Evolutionary conservation across 1,139 yeast species (phyloP).

Genomic region (Debaryomycetaceae sp.): DNA sequence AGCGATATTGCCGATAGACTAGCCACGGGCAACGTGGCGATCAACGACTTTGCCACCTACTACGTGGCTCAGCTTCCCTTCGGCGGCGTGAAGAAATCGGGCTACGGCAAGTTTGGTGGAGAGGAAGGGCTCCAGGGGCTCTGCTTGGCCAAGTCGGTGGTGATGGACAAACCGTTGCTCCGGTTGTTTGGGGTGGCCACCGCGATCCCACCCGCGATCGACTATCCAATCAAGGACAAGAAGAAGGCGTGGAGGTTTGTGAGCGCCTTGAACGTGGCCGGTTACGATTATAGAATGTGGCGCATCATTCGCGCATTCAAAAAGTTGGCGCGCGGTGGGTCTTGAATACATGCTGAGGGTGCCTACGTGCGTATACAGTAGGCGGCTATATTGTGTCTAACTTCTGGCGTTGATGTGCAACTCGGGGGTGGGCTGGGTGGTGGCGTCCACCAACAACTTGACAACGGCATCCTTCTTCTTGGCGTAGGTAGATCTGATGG

Average conservation of each 20-base stretch:
- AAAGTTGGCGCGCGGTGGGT: constrained; percentile 36
- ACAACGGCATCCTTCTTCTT: constrained; percentile 66
- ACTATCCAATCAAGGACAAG: constrained; percentile 82
- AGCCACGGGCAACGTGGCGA: constrained; percentile 87
- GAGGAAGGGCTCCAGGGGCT: constrained; percentile 91
- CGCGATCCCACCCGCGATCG: constrained; percentile 79
- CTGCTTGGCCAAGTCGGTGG: constrained; percentile 80
- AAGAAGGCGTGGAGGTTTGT: constrained; percentile 87
- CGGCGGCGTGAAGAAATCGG: constrained; percentile 90
- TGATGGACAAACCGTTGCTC: constrained; percentile 76
- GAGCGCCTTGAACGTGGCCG: constrained; percentile 75
- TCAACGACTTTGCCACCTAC: constrained; percentile 94
- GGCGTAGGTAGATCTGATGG: constrained; percentile 59
- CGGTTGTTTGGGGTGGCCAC: constrained; percentile 58
- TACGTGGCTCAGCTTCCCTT: constrained; percentile 95
- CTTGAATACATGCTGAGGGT: constrained; percentile 4
- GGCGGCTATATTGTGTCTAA: too few relatives aligned
- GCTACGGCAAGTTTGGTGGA: constrained; percentile 96
- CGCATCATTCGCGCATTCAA: constrained; percentile 43
- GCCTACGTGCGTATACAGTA: too few relatives aligned
- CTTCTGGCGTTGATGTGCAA: constrained; percentile 86
- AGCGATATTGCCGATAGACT: constrained; percentile 60
- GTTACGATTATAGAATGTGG: constrained; percentile 77
- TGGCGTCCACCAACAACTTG: constrained; percentile 74
- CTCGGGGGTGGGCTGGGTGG: constrained; percentile 73